Percentiles rank a stretch among this genome's conserved stretches.
Conservation (phyloP, 495 filamentous ascomycete species). For the Penicillium ucsense region DNA sequence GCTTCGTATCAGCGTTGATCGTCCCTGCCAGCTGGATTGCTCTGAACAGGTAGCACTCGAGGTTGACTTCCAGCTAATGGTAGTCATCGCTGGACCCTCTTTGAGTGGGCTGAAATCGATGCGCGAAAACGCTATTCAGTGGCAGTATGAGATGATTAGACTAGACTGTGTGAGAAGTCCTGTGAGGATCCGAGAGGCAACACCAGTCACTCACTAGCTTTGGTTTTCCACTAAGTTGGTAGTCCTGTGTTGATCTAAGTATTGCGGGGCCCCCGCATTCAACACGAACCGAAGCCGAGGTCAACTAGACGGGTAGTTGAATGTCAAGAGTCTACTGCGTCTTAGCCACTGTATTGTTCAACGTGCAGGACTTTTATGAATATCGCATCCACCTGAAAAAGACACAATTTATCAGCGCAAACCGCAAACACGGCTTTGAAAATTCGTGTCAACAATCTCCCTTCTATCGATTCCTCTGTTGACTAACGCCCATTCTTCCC, state of each 20-base stretch:
- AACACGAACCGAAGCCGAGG: not conserved
- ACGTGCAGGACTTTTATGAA: too few relatives aligned
- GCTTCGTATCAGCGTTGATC: slow-evolving; percentile 3
- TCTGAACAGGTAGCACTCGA: not conserved
- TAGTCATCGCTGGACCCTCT: slow-evolving; percentile 7
- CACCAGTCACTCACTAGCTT: too few relatives aligned
- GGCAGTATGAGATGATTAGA: slow-evolving; percentile 5
- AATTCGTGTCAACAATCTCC: too few relatives aligned
- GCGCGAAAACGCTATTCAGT: slow-evolving; percentile 4
- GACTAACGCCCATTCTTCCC: not conserved
- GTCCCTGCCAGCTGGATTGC: slow-evolving; percentile 4
- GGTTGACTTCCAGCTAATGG: slow-evolving; percentile 1
- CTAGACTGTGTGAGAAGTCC: too few relatives aligned
- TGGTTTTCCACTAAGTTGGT: too few relatives aligned
- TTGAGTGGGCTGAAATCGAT: slow-evolving; percentile 6
- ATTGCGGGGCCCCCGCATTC: not conserved
- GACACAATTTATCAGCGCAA: too few relatives aligned
- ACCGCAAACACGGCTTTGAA: too few relatives aligned
- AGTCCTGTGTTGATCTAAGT: not conserved
- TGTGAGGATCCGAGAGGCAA: too few relatives aligned
- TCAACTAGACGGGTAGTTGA: not conserved
- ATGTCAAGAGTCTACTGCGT: too few relatives aligned
- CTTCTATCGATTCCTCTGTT: not conserved
- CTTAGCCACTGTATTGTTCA: too few relatives aligned
- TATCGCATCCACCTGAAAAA: too few relatives aligned